Conservation (phyloP, 2,329 filamentous ascomycete genomes). For the Nothomitra cinnamomea region DNA sequence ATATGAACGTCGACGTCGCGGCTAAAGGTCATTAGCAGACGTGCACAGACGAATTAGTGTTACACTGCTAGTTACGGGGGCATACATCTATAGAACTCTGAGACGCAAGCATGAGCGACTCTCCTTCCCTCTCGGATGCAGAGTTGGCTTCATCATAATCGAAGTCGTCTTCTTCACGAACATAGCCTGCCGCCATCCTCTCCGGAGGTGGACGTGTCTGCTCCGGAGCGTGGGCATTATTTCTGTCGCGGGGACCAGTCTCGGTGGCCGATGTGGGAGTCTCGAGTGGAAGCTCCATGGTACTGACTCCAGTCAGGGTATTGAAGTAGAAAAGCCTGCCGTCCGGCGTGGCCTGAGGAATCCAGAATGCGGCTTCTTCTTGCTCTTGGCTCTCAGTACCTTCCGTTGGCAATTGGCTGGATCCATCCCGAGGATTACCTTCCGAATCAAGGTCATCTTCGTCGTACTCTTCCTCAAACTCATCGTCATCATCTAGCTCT, state of each 20-base stretch:
- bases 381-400: conserved; percentile 45
- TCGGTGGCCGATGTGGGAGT: conserved; percentile 68
- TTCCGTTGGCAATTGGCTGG: conserved; percentile 48
- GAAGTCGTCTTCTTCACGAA: conserved; percentile 60
- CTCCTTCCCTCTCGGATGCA: conserved; percentile 29
- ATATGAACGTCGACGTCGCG: conserved; percentile 48
- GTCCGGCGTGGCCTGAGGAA: conserved; percentile 88
- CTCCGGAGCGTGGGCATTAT: conserved; percentile 75
- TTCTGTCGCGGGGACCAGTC: conserved; percentile 71
- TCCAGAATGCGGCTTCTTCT: conserved; percentile 93
- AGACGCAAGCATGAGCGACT: conserved; percentile 40
- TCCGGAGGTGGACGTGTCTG: conserved; percentile 80
- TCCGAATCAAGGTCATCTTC: conserved; percentile 39
- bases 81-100: conserved; percentile 46
- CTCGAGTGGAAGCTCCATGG: conserved; percentile 85
- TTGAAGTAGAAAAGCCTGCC: conserved; percentile 96
- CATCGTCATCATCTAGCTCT: conserved; percentile 35
- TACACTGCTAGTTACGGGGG: background rate
- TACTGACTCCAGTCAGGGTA: conserved; percentile 87
- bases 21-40: conserved; percentile 21
- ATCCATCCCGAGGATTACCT: conserved; percentile 15
- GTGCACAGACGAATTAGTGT: conserved; percentile 13
- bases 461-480: conserved; percentile 47
- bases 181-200: conserved; percentile 69
- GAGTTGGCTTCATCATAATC: conserved; percentile 68